Percentiles rank a stretch among this genome's conserved stretches.
phyloP scores from a whole-genome alignment of 495 filamentous ascomycete genomes.

The Aspergillus steynii region DNA sequence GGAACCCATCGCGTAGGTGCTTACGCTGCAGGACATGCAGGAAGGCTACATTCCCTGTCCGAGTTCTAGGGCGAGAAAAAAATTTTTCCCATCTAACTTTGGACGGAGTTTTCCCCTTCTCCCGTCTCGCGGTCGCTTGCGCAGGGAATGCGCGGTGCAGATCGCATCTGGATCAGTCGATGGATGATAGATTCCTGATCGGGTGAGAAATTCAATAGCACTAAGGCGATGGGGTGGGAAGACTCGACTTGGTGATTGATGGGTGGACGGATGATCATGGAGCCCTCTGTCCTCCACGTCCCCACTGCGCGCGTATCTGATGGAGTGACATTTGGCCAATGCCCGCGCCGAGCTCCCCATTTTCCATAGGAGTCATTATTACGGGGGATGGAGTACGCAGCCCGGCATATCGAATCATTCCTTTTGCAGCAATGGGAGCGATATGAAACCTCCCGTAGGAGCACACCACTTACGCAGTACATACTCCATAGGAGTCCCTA shows the following conservation, averaged over 20 bases:
- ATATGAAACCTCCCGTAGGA: background rate
- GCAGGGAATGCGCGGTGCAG: background rate
- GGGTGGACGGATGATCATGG: background rate
- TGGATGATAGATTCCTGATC: background rate
- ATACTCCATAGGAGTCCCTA: background rate
- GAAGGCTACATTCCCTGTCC: background rate
- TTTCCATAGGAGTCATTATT: background rate
- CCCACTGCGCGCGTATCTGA: background rate
- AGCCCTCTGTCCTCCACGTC: background rate
- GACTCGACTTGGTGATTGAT: background rate
- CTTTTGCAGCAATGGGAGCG: background rate
- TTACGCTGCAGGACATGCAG: background rate
- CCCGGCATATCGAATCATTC: background rate
- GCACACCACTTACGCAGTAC: too few species aligned
- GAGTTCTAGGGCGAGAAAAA: background rate
- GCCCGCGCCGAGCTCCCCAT: too few species aligned
- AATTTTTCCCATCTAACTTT: too few species aligned
- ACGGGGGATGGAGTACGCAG: background rate
- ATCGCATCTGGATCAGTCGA: background rate
- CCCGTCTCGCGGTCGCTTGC: too few species aligned
- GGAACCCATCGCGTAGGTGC: background rate
- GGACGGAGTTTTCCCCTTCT: too few species aligned
- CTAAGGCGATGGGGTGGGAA: too few species aligned
- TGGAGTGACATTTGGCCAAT: background rate
- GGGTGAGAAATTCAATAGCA: background rate